These are phyloP conservation scores for Aspergillus carbonarius DNA, from an alignment of 2,329 filamentous ascomycete species.

Conservation along the genomic window DNA sequence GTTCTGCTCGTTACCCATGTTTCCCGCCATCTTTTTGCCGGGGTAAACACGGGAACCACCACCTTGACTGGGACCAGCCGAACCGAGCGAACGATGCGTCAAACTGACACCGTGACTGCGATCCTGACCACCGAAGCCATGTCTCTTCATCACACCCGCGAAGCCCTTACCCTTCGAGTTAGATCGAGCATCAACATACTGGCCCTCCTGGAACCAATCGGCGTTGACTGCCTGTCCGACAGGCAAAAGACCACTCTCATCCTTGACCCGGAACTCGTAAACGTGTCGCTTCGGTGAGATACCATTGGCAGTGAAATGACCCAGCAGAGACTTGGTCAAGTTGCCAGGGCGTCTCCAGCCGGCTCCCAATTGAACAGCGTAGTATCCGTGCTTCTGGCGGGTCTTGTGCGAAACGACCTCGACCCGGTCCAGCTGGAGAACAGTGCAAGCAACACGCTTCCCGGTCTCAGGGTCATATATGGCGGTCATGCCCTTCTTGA, in stretches of 20 bases:
- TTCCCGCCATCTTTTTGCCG: constrained; percentile 96
- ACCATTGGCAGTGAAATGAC: constrained; percentile 80
- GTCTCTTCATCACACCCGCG: constrained; percentile 95
- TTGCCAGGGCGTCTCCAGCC: constrained; percentile 74
- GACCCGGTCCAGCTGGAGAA: constrained; percentile 89
- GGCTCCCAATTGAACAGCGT: constrained; percentile 83
- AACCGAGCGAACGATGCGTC: constrained; percentile 90
- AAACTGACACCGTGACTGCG: constrained; percentile 94
- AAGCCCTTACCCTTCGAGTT: constrained; percentile 88
- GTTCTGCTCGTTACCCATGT: constrained; percentile 86
- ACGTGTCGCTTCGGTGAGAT: constrained; percentile 82
- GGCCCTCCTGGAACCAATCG: constrained; percentile 88
- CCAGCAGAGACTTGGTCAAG: constrained; percentile 76
- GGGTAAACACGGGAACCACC: constrained; percentile 88
- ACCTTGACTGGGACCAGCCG: constrained; percentile 83
- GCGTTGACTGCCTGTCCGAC: constrained; percentile 75
- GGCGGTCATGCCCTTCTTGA: constrained; percentile 96
- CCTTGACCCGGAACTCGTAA: constrained; percentile 81
- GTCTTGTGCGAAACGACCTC: constrained; percentile 89
- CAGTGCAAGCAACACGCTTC: constrained; percentile 78
- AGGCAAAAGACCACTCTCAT: constrained; percentile 68
- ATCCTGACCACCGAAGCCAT: constrained; percentile 84
- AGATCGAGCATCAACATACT: constrained; percentile 82
- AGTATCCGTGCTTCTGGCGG: constrained; percentile 78
- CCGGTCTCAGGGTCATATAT: constrained; percentile 76